Base-by-base conservation (phyloP, 139 green algal species). In the Chlorella sp. region DNA sequence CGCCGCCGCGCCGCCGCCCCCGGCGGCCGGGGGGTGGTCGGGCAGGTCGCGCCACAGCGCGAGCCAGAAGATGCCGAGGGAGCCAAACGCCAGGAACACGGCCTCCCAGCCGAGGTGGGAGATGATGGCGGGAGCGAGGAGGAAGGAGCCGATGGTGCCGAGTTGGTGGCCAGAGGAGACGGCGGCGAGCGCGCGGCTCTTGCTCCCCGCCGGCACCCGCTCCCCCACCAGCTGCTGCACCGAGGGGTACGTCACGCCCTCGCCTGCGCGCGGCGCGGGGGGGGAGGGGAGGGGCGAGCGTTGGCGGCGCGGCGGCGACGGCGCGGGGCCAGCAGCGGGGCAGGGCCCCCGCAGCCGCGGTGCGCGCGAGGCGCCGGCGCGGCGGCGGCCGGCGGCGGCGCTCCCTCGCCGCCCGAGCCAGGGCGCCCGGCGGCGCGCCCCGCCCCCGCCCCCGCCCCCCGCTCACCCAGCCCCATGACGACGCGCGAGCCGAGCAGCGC, bases 241-340 rank as follows among this genome's bases (percentile, higher is more conserved):
- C 43, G 85, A 90, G 8, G 91, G 91, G 66, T 94, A 96, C 0
- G 90, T 88, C 7, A 95, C 90, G n/a, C 91, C 91, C 81, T 95
- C 92, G 21, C 90, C 90, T 8, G 91, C 71, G 2, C 91, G 91
- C 91, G n/a, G n/a, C n/a, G n/a, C n/a, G n/a, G n/a, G n/a, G n/a
- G n/a, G n/a, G n/a, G 35, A 55, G 19, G 21, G 21, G 64, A 21
- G 15, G 21, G 33, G 67, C 3, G 45, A 43, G 19, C 3, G 45
- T 46, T 33, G 27, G 62, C 62, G 35, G 62, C 33, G 23, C 58
- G 12, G 31, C 31, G 31, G 58, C n/a, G n/a, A n/a, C n/a, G n/a
- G n/a, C n/a, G n/a, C n/a, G n/a, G n/a, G n/a, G n/a, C n/a, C n/a
- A n/a, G n/a, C n/a, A n/a, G n/a, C n/a, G n/a, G n/a, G n/a, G n/a